These are phyloP conservation scores for Eimeria falciformis DNA, from an alignment of 169 alveolate species.

Conservation along the genomic window DNA sequence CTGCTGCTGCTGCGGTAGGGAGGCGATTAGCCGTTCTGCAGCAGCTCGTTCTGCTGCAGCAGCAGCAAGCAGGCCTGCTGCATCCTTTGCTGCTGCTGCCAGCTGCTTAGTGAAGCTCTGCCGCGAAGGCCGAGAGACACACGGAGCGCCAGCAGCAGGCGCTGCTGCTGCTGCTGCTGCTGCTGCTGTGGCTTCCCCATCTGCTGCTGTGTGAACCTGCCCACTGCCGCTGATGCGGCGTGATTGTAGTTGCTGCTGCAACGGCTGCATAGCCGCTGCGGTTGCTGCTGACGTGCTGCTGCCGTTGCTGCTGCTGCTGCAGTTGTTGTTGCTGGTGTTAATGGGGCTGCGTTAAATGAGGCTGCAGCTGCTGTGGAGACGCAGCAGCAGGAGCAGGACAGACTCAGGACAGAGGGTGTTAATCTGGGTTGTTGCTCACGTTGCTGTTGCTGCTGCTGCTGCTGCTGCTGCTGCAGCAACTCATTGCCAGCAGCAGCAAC, in stretches of 20 bases:
- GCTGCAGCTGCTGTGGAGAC: constrained; percentile 1
- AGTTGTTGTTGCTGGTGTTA: background rate
- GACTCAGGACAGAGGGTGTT: constrained; percentile 49
- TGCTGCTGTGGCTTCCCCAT: background rate
- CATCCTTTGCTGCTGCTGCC: constrained; percentile 49
- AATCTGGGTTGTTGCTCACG: background rate
- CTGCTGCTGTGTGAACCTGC: background rate
- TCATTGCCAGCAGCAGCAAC: background rate
- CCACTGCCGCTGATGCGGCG: background rate
- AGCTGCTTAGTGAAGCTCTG: constrained; percentile 22
- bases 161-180: constrained; percentile 17
- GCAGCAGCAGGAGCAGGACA: constrained; percentile 48
- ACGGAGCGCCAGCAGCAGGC: background rate
- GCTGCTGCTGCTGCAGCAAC: constrained; percentile 24
- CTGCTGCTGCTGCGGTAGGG: constrained; percentile 4
- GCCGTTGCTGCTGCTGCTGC: constrained; percentile 50
- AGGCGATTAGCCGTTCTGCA: background rate
- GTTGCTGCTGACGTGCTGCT: constrained; percentile 14
- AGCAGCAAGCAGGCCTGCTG: constrained; percentile 24
- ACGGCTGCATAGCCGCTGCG: constrained; percentile 18
- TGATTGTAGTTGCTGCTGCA: background rate
- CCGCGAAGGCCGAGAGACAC: constrained; percentile 23
- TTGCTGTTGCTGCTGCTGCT: constrained; percentile 57
- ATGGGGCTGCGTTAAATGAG: background rate
- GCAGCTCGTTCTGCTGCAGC: constrained; percentile 5